A percentile compares a stretch with the other conserved stretches of the same genome.
Evolutionary conservation across 257 asterid species (phyloP).

Genomic region (Verbascum thapsus): DNA sequence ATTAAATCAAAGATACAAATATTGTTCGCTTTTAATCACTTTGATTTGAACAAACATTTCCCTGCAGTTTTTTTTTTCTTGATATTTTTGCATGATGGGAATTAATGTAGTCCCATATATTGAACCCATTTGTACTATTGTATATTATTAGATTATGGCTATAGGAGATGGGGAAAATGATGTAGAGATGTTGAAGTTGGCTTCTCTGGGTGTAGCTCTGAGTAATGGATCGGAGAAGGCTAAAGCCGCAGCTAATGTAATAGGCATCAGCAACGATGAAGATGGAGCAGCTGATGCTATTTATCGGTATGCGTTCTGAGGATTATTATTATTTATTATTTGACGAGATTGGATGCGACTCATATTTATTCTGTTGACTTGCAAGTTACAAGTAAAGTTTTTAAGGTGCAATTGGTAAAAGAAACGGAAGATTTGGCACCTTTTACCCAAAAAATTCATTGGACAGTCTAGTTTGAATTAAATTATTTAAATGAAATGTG

Average conservation of each 20-base stretch:
- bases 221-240: conserved; percentile 93
- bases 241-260: conserved; percentile 79
- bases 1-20: too few relatives aligned
- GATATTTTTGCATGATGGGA: not conserved
- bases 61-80: too few relatives aligned
- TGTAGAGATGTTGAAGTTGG: conserved; percentile 94
- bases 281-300: conserved; percentile 98
- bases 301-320: conserved; percentile 83
- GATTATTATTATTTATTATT: conserved; percentile 7
- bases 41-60: too few relatives aligned
- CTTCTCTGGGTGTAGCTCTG: conserved; percentile 84
- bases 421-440: not conserved
- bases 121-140: conserved; percentile 2
- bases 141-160: conserved; percentile 70
- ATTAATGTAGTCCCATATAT: not conserved
- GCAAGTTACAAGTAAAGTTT: conserved; percentile 1
- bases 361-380: not conserved
- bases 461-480: not conserved
- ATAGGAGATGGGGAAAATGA: conserved; percentile 99
- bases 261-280: conserved; percentile 90
- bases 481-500: too few relatives aligned
- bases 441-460: not conserved
- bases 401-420: not conserved
- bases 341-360: conserved; percentile 13
- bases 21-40: too few relatives aligned